Base-by-base conservation (phyloP, 108 stramenopile genomes). In the Nannochloropsis salina region DNA sequence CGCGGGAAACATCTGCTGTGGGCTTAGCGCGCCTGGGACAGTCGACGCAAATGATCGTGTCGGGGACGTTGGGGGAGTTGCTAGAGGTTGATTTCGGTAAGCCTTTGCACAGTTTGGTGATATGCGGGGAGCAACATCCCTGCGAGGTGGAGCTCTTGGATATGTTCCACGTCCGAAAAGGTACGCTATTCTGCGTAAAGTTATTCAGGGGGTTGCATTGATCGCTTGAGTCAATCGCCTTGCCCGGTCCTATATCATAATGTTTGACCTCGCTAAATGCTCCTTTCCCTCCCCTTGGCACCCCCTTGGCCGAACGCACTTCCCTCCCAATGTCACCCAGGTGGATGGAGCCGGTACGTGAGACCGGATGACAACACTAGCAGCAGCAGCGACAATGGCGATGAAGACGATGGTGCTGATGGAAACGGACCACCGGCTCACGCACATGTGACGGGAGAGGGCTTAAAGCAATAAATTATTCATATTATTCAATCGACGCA, bases 1-100 rank as follows among this genome's bases (percentile, higher is more conserved):
- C 42, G 3, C 74, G 43, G 82, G 88, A 91, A 42, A 85, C 89
- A 41, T 44, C 84, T 15, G 88, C 83, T 40, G 94, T 99, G 9
- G 99, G 97, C 6, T 86, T 98, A 43, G 96, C 96, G 9, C 91
- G 99, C 20, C 89, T 99, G 86, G 99, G 99, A 80, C 96, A 97
- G 90, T 90, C 91, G 12, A 92, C 94, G 40, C 97, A 98, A 89
- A 86, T 91, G 80, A 98, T 98, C 83, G 92, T 94, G 80, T 95
- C 96, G 15, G 97, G 96, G 9, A 97, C 96, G 9, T 87, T 99
- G 84, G 88, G 79, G 61, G 97, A 99, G 87, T 86, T 99, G 31
- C 83, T 89, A 31, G 84, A 93, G 21, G 92, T 94, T 22, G 97
- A 99, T 89, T 94, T 98, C 87, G 99, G 99, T 21, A 90, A 85